Base-by-base conservation (phyloP, 331 rosid species). In the Malus hybrid region DNA sequence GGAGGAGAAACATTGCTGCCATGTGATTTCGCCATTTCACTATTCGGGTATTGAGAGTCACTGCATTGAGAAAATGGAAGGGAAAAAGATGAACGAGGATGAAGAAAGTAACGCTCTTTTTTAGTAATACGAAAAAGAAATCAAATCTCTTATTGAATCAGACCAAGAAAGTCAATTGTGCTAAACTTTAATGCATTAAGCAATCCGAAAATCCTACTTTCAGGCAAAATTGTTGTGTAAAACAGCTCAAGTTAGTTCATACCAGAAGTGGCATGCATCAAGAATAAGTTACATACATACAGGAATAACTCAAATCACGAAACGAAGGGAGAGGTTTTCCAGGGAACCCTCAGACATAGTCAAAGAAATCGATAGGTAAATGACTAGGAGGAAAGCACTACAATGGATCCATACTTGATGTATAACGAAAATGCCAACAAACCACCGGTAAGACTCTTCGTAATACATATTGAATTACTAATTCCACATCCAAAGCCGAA, bases 1-100 rank as follows among this genome's bases (percentile, higher is more conserved):
- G 70, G 84, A 56, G 81, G 89, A 66, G 71, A 59, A 24, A 61
- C 16, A n/a, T 81, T 65, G 46, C 54, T 50, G 62, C 91, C 92
- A 44, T 82, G 90, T 56, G 82, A 82, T 80, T 86, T 89, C 15
- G 85, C 72, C 83, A 85, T 90, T 55, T 71, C 84, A 50, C 71
- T 81, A 67, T 76, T 80, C 14, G 80, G 32, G 71, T 65, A 83
- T 69, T 79, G 89, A 19, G 72, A 61, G 27, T 44, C 78, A 77
- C 90, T 88, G 85, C 81, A 78, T 12, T 70, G 12, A 75, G 16
- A 79, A 75, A 72, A 67, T 62, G 46, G 74, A 73, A 73, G 68
- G 50, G 33, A 18, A 29, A 16, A 44, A 62, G 6, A 44, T 46
- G 63, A 70, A 60, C 4, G 68, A 77, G 68, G 63, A 24, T 4